Evolutionary conservation across 1,284 basidiomycete species (phyloP).

Genomic region (Trichosporon ovoides): DNA sequence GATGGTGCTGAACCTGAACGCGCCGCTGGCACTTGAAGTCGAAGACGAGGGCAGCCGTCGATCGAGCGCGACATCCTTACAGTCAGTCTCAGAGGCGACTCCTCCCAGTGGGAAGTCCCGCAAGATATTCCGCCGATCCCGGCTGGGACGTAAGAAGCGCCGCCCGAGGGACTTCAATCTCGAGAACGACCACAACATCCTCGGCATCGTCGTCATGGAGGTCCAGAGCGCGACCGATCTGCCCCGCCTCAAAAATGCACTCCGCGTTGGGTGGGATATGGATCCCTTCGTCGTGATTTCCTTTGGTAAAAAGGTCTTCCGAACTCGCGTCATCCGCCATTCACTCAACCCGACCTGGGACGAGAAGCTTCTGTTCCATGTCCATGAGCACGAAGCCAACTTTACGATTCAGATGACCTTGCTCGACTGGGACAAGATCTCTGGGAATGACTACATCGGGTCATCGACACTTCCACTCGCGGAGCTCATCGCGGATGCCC

Average conservation of each 20-base stretch:
- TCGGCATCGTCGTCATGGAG: constrained; percentile 87
- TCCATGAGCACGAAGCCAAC: constrained; percentile 73
- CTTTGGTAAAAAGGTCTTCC: constrained; percentile 94
- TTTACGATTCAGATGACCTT: constrained; percentile 75
- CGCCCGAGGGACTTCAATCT: constrained; percentile 57
- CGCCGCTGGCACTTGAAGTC: not conserved
- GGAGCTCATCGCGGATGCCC: constrained; percentile 65
- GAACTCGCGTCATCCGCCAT: constrained; percentile 83
- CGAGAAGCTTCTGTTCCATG: constrained; percentile 93
- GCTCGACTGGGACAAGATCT: constrained; percentile 83
- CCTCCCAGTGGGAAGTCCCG: not conserved
- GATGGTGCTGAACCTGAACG: not conserved
- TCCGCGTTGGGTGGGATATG: constrained; percentile 63
- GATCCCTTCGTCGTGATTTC: constrained; percentile 94
- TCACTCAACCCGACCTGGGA: constrained; percentile 88
- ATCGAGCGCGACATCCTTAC: not conserved
- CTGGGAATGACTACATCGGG: constrained; percentile 80
- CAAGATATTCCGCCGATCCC: constrained; percentile 11
- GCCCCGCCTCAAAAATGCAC: constrained; percentile 70
- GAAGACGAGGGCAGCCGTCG: constrained; percentile 1
- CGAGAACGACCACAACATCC: constrained; percentile 58
- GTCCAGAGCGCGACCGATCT: constrained; percentile 70
- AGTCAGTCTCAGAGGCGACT: not conserved
- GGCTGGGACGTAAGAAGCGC: constrained; percentile 11
- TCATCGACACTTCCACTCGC: constrained; percentile 64